Conservation (phyloP, 306 rosid genomes). For the Oxytropis ochrocephala region DNA sequence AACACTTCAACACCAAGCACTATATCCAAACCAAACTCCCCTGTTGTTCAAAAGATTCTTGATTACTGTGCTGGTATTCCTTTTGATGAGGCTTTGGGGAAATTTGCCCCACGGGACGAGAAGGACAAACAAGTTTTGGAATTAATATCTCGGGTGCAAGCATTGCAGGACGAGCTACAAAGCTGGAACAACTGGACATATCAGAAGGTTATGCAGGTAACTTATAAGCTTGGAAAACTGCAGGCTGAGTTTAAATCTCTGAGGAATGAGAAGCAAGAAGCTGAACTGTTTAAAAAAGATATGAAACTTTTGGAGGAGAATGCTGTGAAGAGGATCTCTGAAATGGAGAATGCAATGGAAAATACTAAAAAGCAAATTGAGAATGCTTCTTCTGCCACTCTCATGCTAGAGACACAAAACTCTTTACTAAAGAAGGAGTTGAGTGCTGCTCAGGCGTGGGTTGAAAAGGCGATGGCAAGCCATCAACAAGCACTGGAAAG, state of each 20-base stretch:
- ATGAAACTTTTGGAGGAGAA: conserved; percentile 39
- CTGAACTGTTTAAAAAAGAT: conserved; percentile 26
- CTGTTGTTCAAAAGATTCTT: conserved; percentile 13
- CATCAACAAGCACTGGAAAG: conserved; percentile 40
- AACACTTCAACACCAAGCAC: conserved; percentile 15
- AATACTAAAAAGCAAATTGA: conserved; percentile 37
- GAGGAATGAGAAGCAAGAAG: conserved; percentile 44
- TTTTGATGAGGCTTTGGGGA: conserved; percentile 36
- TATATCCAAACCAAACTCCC: conserved; percentile 4
- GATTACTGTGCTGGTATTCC: conserved; percentile 45
- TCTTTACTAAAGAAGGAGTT: conserved; percentile 37
- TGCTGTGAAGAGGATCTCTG: conserved; percentile 46
- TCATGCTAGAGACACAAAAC: conserved; percentile 34
- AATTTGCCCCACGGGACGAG: conserved; percentile 37
- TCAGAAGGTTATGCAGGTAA: conserved; percentile 57
- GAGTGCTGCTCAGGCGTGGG: conserved; percentile 33
- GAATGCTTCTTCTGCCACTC: conserved; percentile 26
- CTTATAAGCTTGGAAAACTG: conserved; percentile 39
- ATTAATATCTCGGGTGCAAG: conserved; percentile 36
- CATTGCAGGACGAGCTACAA: conserved; percentile 39
- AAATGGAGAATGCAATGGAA: conserved; percentile 49
- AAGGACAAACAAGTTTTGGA: conserved; percentile 44
- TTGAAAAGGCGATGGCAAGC: conserved; percentile 27
- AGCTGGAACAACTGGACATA: conserved; percentile 56
- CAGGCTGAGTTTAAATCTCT: conserved; percentile 41